Base-by-base conservation (phyloP, 192 early-diverging fungal genomes). In the Coemansia sp. region DNA sequence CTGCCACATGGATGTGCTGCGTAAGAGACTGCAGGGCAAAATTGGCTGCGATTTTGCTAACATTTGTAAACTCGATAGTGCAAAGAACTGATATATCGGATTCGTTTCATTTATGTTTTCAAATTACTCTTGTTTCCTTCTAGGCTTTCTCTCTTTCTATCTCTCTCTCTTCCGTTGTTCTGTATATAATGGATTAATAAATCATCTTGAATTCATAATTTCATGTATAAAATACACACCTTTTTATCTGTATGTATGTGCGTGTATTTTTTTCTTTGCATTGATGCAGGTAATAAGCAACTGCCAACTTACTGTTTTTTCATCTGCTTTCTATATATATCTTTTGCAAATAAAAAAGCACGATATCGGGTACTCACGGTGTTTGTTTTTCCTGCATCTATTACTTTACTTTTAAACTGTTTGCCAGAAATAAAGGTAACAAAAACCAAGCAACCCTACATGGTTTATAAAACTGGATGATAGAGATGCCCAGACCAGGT, bases 31-130 rank as follows among this genome's bases (percentile, higher is more conserved):
- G 9, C 39, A 39, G 3, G 47, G 38, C 8, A 46, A 61, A 19
- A 34, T 62, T n/a, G 70, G 58, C 4, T 73, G 70, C 52, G 30
- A 53, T 20, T 62, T 58, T 50, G 43, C n/a, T 19, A 15, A 47
- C 8, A 22, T 66, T 8, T 72, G 70, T 42, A 25, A 24, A n/a
- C 10, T 32, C 11, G 14, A 10, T n/a, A n/a, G n/a, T n/a, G n/a
- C n/a, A n/a, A n/a, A n/a, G n/a, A n/a, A n/a, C n/a, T n/a, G n/a
- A n/a, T n/a, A n/a, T n/a, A n/a, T n/a, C n/a, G n/a, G n/a, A 24
- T 29, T 13, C 19, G 26, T 26, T 27, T 46, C 22, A 24, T 46
- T 30, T 46, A 30, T 46, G 30, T 38, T 38, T 18, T 38, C n/a
- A 14, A 34, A 9, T 1, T 14, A 34, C 14, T 14, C 33, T 14